Conservation (phyloP, 371 early-diverging fungal genomes). For the Apophysomyces ossiformis region DNA sequence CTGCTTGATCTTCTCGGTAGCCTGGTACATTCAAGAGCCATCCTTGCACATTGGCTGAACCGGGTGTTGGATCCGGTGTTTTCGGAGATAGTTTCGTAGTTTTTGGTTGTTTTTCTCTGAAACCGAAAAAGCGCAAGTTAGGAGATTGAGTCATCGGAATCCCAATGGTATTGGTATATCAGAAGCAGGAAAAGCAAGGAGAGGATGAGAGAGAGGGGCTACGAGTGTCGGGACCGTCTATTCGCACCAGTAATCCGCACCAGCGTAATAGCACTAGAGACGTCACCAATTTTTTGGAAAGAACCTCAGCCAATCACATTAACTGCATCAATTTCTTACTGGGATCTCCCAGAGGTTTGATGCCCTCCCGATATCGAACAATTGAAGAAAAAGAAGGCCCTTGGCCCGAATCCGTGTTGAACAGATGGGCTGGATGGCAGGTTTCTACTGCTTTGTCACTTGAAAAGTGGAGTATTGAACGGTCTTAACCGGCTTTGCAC, state of each 20-base stretch:
- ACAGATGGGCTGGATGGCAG: too few relatives aligned
- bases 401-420: too few relatives aligned
- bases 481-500: too few relatives aligned
- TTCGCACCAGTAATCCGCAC: neutral
- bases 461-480: too few relatives aligned
- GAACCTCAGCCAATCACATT: too few relatives aligned
- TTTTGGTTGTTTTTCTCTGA: slow-evolving; percentile 18
- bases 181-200: slow-evolving; percentile 6
- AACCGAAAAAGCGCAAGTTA: slow-evolving; percentile 21
- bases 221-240: neutral
- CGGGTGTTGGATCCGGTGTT: slow-evolving; percentile 5
- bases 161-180: slow-evolving; percentile 7
- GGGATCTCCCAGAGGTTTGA: too few relatives aligned
- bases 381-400: too few relatives aligned
- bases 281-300: too few relatives aligned
- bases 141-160: slow-evolving; percentile 26
- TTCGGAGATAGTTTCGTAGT: slow-evolving; percentile 21
- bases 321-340: too few relatives aligned
- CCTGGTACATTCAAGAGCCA: slow-evolving; percentile 32
- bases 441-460: too few relatives aligned
- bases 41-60: slow-evolving; percentile 23
- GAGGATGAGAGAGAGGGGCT: slow-evolving; percentile 6
- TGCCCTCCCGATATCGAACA: too few relatives aligned
- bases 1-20: slow-evolving; percentile 22
- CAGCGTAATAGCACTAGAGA: too few relatives aligned